Evolutionary conservation across 1,284 basidiomycete species (phyloP).

Genomic region (Athelia sp.): DNA sequence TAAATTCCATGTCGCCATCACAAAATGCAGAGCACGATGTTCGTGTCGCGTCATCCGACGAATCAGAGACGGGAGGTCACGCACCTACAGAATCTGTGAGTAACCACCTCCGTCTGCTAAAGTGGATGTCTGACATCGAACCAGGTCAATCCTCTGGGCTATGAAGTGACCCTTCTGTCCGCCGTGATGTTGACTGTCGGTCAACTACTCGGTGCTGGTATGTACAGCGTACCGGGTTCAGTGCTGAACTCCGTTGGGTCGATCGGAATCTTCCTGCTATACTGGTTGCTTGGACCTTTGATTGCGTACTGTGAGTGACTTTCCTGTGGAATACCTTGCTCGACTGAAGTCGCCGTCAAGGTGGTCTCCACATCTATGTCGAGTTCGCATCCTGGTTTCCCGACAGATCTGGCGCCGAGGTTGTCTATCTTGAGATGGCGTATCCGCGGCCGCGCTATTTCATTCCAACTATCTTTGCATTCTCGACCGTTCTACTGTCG

Average conservation of each 20-base stretch:
- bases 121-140: too few relatives aligned
- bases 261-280: constrained; percentile 35
- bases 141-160: constrained; percentile 36
- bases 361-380: constrained; percentile 18
- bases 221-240: constrained; percentile 35
- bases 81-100: too few relatives aligned
- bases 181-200: constrained; percentile 31
- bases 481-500: constrained; percentile 36
- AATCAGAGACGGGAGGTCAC: too few relatives aligned
- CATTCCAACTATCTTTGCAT: constrained; percentile 38
- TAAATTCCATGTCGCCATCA: too few relatives aligned
- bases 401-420: constrained; percentile 43
- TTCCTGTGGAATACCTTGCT: background rate
- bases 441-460: constrained; percentile 6
- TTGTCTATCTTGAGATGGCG: constrained; percentile 40
- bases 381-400: constrained; percentile 32
- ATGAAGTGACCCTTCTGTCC: constrained; percentile 33
- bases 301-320: constrained; percentile 27
- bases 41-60: too few relatives aligned
- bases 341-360: constrained; percentile 8
- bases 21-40: too few relatives aligned
- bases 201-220: constrained; percentile 38
- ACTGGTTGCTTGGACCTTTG: constrained; percentile 37
- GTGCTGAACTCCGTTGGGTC: constrained; percentile 37
- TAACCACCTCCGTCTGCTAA: too few relatives aligned